phyloP scores from a whole-genome alignment of 2,329 filamentous ascomycete species.

The Xylaria sp. region DNA sequence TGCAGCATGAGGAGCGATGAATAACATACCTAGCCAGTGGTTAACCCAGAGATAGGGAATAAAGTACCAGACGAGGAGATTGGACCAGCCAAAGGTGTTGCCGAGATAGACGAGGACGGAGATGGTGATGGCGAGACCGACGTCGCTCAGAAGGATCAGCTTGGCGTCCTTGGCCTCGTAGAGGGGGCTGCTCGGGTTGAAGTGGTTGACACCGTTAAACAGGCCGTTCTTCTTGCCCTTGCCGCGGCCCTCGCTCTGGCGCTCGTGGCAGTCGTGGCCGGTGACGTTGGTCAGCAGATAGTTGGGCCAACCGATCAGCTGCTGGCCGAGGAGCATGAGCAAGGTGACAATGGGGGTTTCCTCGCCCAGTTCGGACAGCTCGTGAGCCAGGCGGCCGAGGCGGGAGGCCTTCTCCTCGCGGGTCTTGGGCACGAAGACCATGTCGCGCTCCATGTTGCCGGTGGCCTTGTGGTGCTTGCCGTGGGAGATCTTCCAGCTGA shows the following conservation, averaged over 20 bases:
- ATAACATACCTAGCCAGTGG: conserved; percentile 92
- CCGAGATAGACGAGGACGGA: conserved; percentile 74
- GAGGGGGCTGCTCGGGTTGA: conserved; percentile 85
- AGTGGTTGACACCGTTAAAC: conserved; percentile 90
- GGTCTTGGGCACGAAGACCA: conserved; percentile 98
- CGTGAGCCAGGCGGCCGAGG: conserved; percentile 78
- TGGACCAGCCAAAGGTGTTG: conserved; percentile 82
- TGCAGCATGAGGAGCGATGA: background rate
- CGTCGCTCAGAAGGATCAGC: conserved; percentile 85
- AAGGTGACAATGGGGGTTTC: conserved; percentile 91
- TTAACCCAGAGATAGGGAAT: conserved; percentile 97
- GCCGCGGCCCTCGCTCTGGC: conserved; percentile 91
- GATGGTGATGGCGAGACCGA: conserved; percentile 76
- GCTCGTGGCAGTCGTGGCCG: conserved; percentile 93
- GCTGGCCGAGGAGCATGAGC: conserved; percentile 79
- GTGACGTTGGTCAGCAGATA: conserved; percentile 94
- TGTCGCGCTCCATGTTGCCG: conserved; percentile 95
- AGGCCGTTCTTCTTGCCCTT: conserved; percentile 90
- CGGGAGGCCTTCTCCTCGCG: conserved; percentile 82
- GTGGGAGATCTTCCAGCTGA: conserved; percentile 99
- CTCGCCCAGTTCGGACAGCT: conserved; percentile 89
- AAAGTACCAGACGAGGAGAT: conserved; percentile 95
- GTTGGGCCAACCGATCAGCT: conserved; percentile 91
- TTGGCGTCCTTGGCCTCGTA: conserved; percentile 93
- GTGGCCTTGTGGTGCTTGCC: conserved; percentile 99